Evolutionary conservation across 768 basidiomycete species (phyloP), one percentile per base, ranked within the genome.

Genomic region (Lactarius indigo): DNA sequence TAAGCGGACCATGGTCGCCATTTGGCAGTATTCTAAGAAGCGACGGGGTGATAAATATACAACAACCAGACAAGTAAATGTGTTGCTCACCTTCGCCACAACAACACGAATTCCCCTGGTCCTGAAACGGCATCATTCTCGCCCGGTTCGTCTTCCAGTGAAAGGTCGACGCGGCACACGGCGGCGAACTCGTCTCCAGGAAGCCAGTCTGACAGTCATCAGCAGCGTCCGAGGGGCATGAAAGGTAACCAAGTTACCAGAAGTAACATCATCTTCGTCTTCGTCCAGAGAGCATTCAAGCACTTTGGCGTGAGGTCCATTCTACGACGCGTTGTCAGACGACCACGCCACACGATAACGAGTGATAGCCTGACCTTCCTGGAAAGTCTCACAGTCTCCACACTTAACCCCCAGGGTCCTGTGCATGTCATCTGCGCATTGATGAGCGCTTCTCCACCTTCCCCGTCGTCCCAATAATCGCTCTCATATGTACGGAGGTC

Each of bases 141-240:
- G 15, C 74, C 66, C 15, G 77, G 74, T 18, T 81, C 80, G 37
- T 82, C 84, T 28, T 77, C 75, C 31, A 77, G 70, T 4, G 79
- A 74, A 64, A 89, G 73, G 55, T 77, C 79, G 47, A 91, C 76
- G 13, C 83, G 82, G 70, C 85, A 87, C 26, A 81, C 72, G 39
- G 85, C 81, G 50, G 81, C 82, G 68, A 91, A 84, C 66, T 84
- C 83, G 70, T 94, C 92, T 0, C 87, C 88, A 12, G 84, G 72
- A 30, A 84, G 74, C 76, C 84, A 89, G 68, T 88, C 90, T 90
- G 68, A 10, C 26, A 30, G 44, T 7, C 28, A 60, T 68, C 13
- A 35, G 59, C 33, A 71, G 65, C 41, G 39, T 12, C 37, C 23
- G 4, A 2, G 39, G 31, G 15, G 20, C 9, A 56, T 39, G 31